Evolutionary conservation across 2,329 filamentous ascomycete genomes (phyloP).

Genomic region (Aspergillus tubingensis): DNA sequence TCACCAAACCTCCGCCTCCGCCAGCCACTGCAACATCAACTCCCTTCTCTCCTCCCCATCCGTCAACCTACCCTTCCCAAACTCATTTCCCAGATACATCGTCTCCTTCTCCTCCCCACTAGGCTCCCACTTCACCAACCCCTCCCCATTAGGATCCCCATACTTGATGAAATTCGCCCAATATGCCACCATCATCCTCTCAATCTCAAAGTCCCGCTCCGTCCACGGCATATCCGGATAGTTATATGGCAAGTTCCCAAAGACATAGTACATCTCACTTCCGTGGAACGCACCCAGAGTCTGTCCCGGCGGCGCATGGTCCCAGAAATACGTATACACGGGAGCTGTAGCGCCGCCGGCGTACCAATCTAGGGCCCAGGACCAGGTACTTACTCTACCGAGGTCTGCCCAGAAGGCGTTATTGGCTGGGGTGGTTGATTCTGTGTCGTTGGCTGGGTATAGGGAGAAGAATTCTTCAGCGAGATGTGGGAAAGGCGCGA

Average conservation of each 20-base stretch:
- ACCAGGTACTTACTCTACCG: not conserved
- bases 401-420: not conserved
- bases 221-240: not conserved
- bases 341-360: not conserved
- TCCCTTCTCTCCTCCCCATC: not conserved
- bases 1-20: not conserved
- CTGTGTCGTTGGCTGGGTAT: conserved; percentile 20
- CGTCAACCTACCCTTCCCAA: not conserved
- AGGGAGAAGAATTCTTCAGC: conserved; percentile 21
- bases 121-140: not conserved
- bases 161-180: not conserved
- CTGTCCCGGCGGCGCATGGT: not conserved
- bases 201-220: not conserved
- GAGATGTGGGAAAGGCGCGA: conserved; percentile 11
- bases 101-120: not conserved
- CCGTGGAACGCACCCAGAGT: not conserved
- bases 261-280: not conserved
- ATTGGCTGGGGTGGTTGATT: not conserved
- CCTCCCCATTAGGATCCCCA: not conserved
- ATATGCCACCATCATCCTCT: not conserved
- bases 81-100: not conserved
- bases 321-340: not conserved
- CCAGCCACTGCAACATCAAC: not conserved
- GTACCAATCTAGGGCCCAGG: not conserved
- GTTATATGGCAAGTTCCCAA: not conserved